Base-by-base conservation (phyloP, 768 basidiomycete genomes). In the Agaricus bisporus region DNA sequence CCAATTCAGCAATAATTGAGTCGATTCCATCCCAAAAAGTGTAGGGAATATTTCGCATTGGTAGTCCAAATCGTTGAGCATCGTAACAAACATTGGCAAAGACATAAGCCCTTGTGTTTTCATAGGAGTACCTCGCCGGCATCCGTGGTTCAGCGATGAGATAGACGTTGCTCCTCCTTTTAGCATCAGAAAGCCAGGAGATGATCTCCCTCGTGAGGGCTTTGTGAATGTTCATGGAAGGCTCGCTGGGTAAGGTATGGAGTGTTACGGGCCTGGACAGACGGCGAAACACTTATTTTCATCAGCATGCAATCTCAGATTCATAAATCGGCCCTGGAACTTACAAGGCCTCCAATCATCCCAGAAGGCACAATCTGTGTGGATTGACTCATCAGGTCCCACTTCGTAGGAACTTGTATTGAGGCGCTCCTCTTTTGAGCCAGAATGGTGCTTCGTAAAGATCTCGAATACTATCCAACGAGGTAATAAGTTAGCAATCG, bases 1-100 rank as follows among this genome's bases (percentile, higher is more conserved):
- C 64, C 11, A 69, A 59, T 15, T 29, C 29, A 29, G 5, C 29
- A 10, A 5, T 29, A 29, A 29, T 5, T 5, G 56, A 52, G 47
- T 61, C 5, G 5, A 29, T 29, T 5, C 10, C 57, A 0, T 65
- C n/a, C n/a, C n/a, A n/a, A n/a, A n/a, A n/a, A n/a, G n/a, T n/a
- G n/a, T n/a, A n/a, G n/a, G n/a, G n/a, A n/a, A n/a, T n/a, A n/a
- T n/a, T n/a, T n/a, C n/a, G n/a, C n/a, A n/a, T n/a, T n/a, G n/a
- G n/a, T n/a, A n/a, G 37, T 12, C 28, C 45, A 29, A 46, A 32
- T n/a, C 45, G 45, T 17, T 46, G 9, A 14, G n/a, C 15, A 14
- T 29, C 45, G 11, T 11, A 8, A 29, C 9, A 46, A 32, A 46
- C 29, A 10, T n/a, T 29, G 12, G 12, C 29, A 5, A 46, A 38